phyloP scores from a whole-genome alignment of 1,284 basidiomycete species.

The Mrakiaceae sp. region DNA sequence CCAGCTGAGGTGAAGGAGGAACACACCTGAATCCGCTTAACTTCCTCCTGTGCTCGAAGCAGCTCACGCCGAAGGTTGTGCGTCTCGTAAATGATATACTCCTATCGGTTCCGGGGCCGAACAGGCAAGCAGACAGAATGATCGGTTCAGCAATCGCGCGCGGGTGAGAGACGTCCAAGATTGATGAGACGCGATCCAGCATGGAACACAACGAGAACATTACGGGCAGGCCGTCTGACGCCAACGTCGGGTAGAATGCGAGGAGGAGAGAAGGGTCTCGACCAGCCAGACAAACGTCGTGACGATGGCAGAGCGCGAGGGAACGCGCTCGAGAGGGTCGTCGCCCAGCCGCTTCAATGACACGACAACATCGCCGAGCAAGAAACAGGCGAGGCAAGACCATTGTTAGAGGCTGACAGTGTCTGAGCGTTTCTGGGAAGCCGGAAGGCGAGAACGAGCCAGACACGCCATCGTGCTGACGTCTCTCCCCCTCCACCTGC shows the following conservation, averaged over 20 bases:
- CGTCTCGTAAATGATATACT: slow-evolving; percentile 99
- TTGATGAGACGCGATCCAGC: background rate
- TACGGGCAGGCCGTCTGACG: background rate
- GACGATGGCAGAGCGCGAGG: background rate
- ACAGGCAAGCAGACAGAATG: background rate
- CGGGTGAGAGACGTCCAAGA: background rate
- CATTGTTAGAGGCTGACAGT: too few relatives aligned
- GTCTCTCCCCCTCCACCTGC: background rate
- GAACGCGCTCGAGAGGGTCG: too few relatives aligned
- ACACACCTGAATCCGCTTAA: slow-evolving; percentile 80
- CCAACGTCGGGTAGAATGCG: background rate
- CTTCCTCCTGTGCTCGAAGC: slow-evolving; percentile 96
- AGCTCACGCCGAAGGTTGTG: slow-evolving; percentile 96
- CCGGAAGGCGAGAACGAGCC: too few relatives aligned
- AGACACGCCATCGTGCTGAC: too few relatives aligned
- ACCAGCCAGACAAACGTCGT: too few relatives aligned
- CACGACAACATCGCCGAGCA: too few relatives aligned
- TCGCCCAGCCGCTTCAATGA: too few relatives aligned
- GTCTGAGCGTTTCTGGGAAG: too few relatives aligned
- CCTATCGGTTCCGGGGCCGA: slow-evolving; percentile 21
- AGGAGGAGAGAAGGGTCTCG: background rate
- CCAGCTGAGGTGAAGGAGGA: background rate
- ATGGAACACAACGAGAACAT: background rate
- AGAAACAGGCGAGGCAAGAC: too few relatives aligned
- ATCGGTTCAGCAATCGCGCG: background rate